Conservation (phyloP, 23 red algal species). For the Porphyridium purpureum region DNA sequence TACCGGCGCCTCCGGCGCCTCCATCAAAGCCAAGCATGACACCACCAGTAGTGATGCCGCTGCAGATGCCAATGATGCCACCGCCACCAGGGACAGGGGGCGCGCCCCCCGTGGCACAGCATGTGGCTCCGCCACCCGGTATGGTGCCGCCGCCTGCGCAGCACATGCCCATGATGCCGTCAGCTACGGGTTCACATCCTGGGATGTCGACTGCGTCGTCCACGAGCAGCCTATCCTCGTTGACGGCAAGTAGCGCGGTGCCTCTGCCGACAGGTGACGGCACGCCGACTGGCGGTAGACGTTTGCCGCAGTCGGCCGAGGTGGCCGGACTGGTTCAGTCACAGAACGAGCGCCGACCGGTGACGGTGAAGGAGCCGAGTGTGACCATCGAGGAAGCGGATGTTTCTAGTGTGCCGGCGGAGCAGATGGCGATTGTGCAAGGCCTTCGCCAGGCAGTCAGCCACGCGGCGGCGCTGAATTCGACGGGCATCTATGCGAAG, state of each 20-base stretch:
- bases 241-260: not conserved
- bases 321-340: not conserved
- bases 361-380: no score
- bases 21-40: no score
- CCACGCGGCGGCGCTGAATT: constrained; percentile 28
- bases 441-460: constrained; percentile 36
- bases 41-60: no score
- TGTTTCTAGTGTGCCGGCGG: constrained; percentile 37
- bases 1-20: no score
- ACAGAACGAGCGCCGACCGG: not conserved
- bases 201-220: not conserved
- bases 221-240: not conserved
- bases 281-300: not conserved
- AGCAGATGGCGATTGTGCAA: constrained; percentile 33
- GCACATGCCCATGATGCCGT: no score
- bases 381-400: constrained; percentile 51
- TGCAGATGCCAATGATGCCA: no score
- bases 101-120: no score
- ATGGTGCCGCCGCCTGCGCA: no score
- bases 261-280: not conserved
- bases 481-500: constrained; percentile 25
- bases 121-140: no score
- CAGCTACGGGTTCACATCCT: no score
- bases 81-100: no score
- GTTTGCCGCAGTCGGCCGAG: not conserved